These are phyloP conservation scores for Viola pubescens DNA, from an alignment of 441 rosid species.

Conservation along the genomic window DNA sequence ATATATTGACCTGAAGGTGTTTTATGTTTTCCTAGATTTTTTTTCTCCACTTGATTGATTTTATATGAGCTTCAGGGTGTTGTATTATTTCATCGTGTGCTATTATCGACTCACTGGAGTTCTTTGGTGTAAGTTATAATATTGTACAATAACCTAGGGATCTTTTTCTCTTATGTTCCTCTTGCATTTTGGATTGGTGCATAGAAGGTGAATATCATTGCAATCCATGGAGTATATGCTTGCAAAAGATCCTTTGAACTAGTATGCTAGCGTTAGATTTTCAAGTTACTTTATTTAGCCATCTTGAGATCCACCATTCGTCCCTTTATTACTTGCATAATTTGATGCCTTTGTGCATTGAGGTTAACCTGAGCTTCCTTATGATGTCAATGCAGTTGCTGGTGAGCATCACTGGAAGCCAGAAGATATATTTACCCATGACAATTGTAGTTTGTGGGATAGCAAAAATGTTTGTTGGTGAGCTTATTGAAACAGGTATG, in stretches of 20 bases:
- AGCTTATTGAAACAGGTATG: constrained; percentile 83
- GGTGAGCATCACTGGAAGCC: constrained; percentile 67
- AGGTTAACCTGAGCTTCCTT: not conserved
- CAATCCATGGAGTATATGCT: not conserved
- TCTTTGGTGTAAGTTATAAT: too few relatives aligned
- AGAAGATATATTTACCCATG: constrained; percentile 71
- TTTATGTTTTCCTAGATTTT: too few relatives aligned
- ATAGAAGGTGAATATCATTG: not conserved
- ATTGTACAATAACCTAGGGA: too few relatives aligned
- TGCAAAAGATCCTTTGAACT: not conserved
- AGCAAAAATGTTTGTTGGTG: constrained; percentile 98
- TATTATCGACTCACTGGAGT: too few relatives aligned
- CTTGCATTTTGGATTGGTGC: not conserved
- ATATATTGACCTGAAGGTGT: too few relatives aligned
- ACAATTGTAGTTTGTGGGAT: constrained; percentile 82
- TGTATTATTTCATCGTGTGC: too few relatives aligned
- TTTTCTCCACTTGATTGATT: too few relatives aligned
- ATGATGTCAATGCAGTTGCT: constrained; percentile 49
- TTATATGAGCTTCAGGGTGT: too few relatives aligned
- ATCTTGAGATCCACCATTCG: constrained; percentile 5
- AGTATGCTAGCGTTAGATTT: not conserved
- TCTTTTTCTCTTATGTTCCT: not conserved
- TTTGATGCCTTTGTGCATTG: constrained; percentile 1
- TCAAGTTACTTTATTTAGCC: not conserved
- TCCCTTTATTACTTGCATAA: not conserved